Evolutionary conservation across 83 land plant genomes (phyloP), one percentile per base, ranked within the genome.

Genomic region (Picea mariana): DNA sequence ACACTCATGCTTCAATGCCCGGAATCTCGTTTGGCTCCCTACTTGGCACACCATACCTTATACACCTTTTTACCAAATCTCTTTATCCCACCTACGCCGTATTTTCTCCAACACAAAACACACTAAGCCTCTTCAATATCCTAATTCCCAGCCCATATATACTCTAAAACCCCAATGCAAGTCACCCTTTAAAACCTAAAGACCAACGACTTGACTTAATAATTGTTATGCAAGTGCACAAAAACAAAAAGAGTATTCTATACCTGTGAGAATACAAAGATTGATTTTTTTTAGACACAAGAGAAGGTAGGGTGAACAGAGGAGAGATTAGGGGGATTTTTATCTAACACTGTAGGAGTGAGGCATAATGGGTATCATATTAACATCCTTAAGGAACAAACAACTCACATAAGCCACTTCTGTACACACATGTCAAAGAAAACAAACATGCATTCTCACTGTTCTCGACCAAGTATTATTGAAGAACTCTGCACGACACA

Each of bases 1-100:
- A 87, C 84, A 84, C 77, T 91, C 93, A 73, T 93, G 89, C 83
- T 93, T 93, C 85, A 91, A 84, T 77, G 95, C 88, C 82, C 93
- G 90, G 76, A 93, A 93, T 88, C 92, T 91, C 82, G 92, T 93
- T 84, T 86, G 87, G 44, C 89, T 79, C 13, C 93, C 95, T 85
- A 92, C 93, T 27, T 27, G 31, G 31, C 31, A 27, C 0, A 27
- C 31, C 31, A 27, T 27, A 83, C 88, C 93, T 93, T 80, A 92
- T 77, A 82, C 63, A 81, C 82, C 83, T 84, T 81, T 81, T 38
- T 55, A 78, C 77, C 34, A 75, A 58, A 16, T 67, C 60, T 24
- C 77, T 60, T 67, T 52, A 81, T 47, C 59, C 34, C n/a, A 15
- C 6, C 34, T 5, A 20, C 55, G 49, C 23, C 64, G 27, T 40